Conservation (phyloP, 345 rosid genomes). For the Stellera chamaejasme region DNA sequence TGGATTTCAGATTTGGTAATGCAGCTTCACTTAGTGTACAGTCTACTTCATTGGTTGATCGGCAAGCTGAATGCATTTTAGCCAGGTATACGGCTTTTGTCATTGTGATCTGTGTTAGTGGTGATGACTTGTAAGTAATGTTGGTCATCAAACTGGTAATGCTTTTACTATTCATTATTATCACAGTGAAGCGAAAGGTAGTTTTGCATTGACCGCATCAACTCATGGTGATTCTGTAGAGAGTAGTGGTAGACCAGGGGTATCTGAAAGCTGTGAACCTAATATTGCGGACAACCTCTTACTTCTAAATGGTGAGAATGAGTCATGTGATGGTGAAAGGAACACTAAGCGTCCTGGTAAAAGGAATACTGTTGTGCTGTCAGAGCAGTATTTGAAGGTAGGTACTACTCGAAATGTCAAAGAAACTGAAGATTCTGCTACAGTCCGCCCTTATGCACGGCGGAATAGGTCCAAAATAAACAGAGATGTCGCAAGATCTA, state of each 20-base stretch:
- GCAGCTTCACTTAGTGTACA: slow-evolving; percentile 72
- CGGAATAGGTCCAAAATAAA: slow-evolving; percentile 76
- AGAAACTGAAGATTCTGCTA: slow-evolving; percentile 90
- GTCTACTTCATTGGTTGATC: slow-evolving; percentile 75
- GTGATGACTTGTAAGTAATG: slow-evolving; percentile 1
- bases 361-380: slow-evolving; percentile 38
- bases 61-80: slow-evolving; percentile 59
- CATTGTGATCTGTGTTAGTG: slow-evolving; percentile 7
- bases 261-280: slow-evolving; percentile 56
- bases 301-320: slow-evolving; percentile 65
- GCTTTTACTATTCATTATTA: slow-evolving; percentile 11
- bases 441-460: slow-evolving; percentile 85
- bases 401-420: slow-evolving; percentile 50
- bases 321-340: slow-evolving; percentile 44
- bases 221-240: slow-evolving; percentile 87
- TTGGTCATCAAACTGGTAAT: slow-evolving; percentile 17
- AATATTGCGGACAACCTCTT: slow-evolving; percentile 74
- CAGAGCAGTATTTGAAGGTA: slow-evolving; percentile 54
- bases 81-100: slow-evolving; percentile 44
- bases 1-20: slow-evolving; percentile 76
- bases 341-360: slow-evolving; percentile 31
- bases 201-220: slow-evolving; percentile 82
- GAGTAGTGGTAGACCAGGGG: slow-evolving; percentile 80
- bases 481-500: slow-evolving; percentile 64
- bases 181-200: slow-evolving; percentile 84